phyloP scores from a whole-genome alignment of 2,329 filamentous ascomycete genomes.

The Curvularia spicifera region DNA sequence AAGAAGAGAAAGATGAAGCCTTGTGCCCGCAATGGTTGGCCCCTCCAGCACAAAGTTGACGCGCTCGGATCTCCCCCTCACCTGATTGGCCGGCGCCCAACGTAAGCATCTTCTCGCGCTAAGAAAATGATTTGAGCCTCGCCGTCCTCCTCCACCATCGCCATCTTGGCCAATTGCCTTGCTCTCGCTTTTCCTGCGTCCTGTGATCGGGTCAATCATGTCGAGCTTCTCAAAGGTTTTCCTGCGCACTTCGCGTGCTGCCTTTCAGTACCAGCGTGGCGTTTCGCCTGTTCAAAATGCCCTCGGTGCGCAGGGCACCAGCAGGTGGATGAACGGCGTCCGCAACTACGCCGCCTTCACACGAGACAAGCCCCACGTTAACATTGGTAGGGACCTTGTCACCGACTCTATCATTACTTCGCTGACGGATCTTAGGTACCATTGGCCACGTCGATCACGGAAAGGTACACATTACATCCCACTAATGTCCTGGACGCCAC shows the following conservation, averaged over 20 bases:
- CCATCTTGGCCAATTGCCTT: slow-evolving; percentile 38
- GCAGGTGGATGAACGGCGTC: slow-evolving; percentile 69
- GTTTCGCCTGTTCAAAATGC: slow-evolving; percentile 79
- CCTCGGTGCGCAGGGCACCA: slow-evolving; percentile 67
- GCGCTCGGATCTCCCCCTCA: slow-evolving; percentile 30
- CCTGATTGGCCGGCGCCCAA: slow-evolving; percentile 23
- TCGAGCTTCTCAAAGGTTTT: slow-evolving; percentile 82
- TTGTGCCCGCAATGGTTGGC: slow-evolving; percentile 20
- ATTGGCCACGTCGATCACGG: slow-evolving; percentile 99
- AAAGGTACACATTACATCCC: slow-evolving; percentile 68
- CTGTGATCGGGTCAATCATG: slow-evolving; percentile 60
- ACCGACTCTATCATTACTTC: neutral
- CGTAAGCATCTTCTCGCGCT: slow-evolving; percentile 34
- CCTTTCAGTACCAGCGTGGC: slow-evolving; percentile 69
- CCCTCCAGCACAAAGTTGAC: slow-evolving; percentile 11
- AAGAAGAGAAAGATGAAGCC: slow-evolving; percentile 20
- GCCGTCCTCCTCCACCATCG: slow-evolving; percentile 21
- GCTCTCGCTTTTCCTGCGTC: slow-evolving; percentile 14
- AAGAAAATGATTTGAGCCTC: slow-evolving; percentile 41
- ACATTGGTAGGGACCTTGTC: slow-evolving; percentile 74
- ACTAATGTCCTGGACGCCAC: slow-evolving; percentile 18
- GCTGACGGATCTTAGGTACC: slow-evolving; percentile 66
- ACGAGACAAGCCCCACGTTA: slow-evolving; percentile 95
- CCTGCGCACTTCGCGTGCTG: slow-evolving; percentile 78
- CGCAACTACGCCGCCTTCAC: slow-evolving; percentile 73